Base-by-base conservation (phyloP, 345 rosid species). In the Chamaenerion angustifolium region DNA sequence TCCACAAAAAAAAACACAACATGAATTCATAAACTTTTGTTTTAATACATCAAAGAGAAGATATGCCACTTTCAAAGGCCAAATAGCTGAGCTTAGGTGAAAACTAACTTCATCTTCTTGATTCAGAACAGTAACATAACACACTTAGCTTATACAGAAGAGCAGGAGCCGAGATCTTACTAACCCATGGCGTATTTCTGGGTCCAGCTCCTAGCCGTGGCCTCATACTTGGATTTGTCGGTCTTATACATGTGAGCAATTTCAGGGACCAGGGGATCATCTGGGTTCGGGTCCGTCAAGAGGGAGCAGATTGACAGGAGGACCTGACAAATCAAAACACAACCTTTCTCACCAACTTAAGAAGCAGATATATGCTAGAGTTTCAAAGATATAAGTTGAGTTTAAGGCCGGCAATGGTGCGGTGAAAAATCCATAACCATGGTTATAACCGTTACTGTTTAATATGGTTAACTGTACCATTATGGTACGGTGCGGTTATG, bases 131-230 rank as follows among this genome's bases (percentile, higher is more conserved):
- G 5, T 23, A 23, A 23, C 27, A 49, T 27, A 49, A 21, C 15
- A 31, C 53, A 49, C 42, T 21, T 49, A 15, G 15, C n/a, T 48
- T 49, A 12, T 13, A 25, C 40, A 25, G 12, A 54, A 42, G n/a
- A n/a, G n/a, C n/a, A n/a, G n/a, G 47, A 12, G 8, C 37, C 47
- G 12, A 8, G 15, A 16, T 10, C 45, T 13, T 11, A 31, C 55
- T 50, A 62, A 40, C 66, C 66, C 66, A 62, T 62, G 21, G 60
- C 66, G 35, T 62, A 62, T 60, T 62, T 62, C 60, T 62, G 66
- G 52, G 66, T 62, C 66, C 66, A 62, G 60, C 66, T 62, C 60
- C 66, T 51, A 0, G 66, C 66, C 2, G 66, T 62, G 7, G 66
- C 42, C 61, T 62, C 66, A 3, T 62, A 62, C 66, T 62, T 62